A percentile compares a stretch with the other conserved stretches of the same genome.
phyloP scores from a whole-genome alignment of 352 stramenopile species.

The Thraustochytrium striatum region DNA sequence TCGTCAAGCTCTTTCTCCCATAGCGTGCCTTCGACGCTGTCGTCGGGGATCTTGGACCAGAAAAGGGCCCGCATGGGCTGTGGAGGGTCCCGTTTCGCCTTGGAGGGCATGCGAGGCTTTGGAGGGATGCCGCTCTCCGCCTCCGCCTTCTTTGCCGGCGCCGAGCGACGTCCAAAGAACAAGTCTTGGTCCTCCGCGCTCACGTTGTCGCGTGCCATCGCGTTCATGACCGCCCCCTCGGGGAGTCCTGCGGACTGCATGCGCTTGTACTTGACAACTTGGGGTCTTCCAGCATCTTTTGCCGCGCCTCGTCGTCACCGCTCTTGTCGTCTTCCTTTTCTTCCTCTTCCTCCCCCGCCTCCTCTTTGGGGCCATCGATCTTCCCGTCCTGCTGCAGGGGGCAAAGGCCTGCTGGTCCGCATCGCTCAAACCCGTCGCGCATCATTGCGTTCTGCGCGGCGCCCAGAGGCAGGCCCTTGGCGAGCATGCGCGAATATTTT shows the following conservation, averaged over 20 bases:
- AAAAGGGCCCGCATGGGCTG: constrained; percentile 30
- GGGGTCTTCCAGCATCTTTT: neutral
- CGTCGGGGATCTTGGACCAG: constrained; percentile 19
- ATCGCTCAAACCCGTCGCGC: constrained; percentile 5
- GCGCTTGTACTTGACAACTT: constrained; percentile 35
- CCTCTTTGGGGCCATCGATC: neutral
- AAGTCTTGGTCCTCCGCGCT: neutral
- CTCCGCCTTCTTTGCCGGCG: no score
- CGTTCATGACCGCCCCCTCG: constrained; percentile 4
- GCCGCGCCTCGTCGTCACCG: neutral
- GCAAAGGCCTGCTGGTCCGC: no score
- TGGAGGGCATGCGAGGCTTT: neutral
- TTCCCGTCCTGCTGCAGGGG: no score
- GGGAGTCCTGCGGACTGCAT: constrained; percentile 22
- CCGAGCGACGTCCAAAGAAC: no score
- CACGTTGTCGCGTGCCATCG: constrained; percentile 4
- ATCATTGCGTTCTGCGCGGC: constrained; percentile 24
- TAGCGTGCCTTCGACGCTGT: neutral
- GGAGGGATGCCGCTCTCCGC: no score
- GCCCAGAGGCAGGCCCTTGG: neutral
- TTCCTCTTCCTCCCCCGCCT: neutral
- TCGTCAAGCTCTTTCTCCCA: constrained; percentile 23
- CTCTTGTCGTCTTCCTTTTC: neutral
- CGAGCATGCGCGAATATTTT: neutral
- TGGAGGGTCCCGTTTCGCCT: neutral